phyloP scores from a whole-genome alignment of 2,329 filamentous ascomycete species.

The Pseudogymnoascus sp. region DNA sequence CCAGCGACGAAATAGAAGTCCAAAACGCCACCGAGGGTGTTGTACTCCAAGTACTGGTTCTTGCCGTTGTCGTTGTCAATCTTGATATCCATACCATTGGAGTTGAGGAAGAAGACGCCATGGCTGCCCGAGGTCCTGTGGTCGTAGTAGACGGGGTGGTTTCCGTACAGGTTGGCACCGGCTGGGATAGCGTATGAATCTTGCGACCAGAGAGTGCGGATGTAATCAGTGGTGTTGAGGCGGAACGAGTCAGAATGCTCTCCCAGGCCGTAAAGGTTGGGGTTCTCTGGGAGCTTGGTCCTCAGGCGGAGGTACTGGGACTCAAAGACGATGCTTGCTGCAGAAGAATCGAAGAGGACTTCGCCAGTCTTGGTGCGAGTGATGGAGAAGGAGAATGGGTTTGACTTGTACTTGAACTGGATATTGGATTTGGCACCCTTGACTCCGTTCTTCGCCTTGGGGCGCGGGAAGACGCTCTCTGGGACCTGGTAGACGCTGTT shows the following conservation, averaged over 20 bases:
- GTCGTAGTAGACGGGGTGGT: conserved; percentile 57
- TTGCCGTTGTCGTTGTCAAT: conserved; percentile 53
- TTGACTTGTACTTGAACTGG: conserved; percentile 42
- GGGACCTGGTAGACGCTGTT: conserved; percentile 56
- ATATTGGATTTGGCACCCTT: conserved; percentile 33
- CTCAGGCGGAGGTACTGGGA: conserved; percentile 56
- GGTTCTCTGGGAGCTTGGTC: conserved; percentile 48
- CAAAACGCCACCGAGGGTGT: conserved; percentile 66
- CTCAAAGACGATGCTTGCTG: conserved; percentile 51
- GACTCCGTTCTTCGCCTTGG: conserved; percentile 29
- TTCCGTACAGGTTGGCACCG: conserved; percentile 53
- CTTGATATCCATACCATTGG: conserved; percentile 70
- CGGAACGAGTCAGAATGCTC: conserved; percentile 54
- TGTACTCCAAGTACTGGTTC: conserved; percentile 67
- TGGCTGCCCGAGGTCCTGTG: conserved; percentile 49
- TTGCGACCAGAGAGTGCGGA: conserved; percentile 52
- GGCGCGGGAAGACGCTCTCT: conserved; percentile 46
- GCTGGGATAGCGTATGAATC: conserved; percentile 49
- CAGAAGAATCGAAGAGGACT: conserved; percentile 53
- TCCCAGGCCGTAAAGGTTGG: conserved; percentile 57
- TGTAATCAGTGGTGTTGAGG: conserved; percentile 51
- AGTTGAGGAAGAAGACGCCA: conserved; percentile 63
- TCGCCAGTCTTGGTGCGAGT: conserved; percentile 39
- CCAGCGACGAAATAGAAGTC: conserved; percentile 63
- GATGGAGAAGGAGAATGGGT: conserved; percentile 56